Percentiles rank a stretch among this genome's conserved stretches.
Conservation (phyloP, 2,329 filamentous ascomycete species). For the Monilinia laxa region DNA sequence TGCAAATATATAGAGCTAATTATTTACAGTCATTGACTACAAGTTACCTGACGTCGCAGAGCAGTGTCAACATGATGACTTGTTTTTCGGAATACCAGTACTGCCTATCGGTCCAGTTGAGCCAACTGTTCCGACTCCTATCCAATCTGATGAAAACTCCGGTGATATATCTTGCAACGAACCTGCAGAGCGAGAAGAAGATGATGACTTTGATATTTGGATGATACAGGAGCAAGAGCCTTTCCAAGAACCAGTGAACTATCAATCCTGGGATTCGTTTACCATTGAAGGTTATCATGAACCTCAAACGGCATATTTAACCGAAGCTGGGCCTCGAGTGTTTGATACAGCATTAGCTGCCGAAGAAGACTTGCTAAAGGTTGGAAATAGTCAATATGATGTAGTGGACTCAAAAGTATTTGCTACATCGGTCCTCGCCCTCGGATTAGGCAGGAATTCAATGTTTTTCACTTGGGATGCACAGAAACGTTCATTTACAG, state of each 20-base stretch:
- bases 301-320: slow-evolving; percentile 55
- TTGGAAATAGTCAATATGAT: slow-evolving; percentile 44
- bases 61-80: slow-evolving; percentile 27
- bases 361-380: slow-evolving; percentile 44
- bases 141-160: slow-evolving; percentile 23
- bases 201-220: slow-evolving; percentile 48
- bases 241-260: slow-evolving; percentile 41
- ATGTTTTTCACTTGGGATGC: slow-evolving; percentile 65
- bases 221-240: slow-evolving; percentile 42
- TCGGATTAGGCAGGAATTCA: slow-evolving; percentile 70
- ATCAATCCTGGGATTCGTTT: slow-evolving; percentile 72
- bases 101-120: slow-evolving; percentile 30
- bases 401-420: slow-evolving; percentile 52
- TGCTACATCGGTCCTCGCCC: slow-evolving; percentile 58
- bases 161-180: slow-evolving; percentile 15
- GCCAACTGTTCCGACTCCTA: background rate
- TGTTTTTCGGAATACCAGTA: slow-evolving; percentile 39
- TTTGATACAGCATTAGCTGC: slow-evolving; percentile 63
- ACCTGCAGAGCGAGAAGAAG: slow-evolving; percentile 34
- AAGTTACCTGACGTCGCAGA: slow-evolving; percentile 32
- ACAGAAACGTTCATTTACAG: slow-evolving; percentile 52
- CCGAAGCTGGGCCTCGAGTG: slow-evolving; percentile 63
- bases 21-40: slow-evolving; percentile 34
- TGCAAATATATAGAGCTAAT: slow-evolving; percentile 9
- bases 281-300: slow-evolving; percentile 45